Conservation (phyloP, 106 monocot genomes). For the Allium cepa region DNA sequence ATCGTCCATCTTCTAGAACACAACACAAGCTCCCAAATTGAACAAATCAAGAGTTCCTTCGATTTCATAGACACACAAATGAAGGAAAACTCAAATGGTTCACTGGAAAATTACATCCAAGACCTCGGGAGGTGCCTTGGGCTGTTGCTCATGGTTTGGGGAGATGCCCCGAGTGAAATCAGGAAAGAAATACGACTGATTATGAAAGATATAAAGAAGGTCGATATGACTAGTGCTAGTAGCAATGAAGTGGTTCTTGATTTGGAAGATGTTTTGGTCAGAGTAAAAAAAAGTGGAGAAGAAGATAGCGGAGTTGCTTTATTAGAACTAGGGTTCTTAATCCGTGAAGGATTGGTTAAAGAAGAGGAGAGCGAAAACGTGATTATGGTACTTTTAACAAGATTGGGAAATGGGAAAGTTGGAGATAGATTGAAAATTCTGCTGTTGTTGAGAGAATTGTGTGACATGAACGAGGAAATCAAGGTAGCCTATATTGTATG, state of each 20-base stretch:
- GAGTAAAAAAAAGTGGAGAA: constrained; percentile 39
- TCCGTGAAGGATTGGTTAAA: constrained; percentile 23
- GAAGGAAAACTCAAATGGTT: not conserved
- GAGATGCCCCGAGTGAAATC: constrained; percentile 13
- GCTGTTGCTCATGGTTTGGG: constrained; percentile 22
- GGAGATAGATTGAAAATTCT: constrained; percentile 46
- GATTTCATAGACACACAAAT: constrained; percentile 11
- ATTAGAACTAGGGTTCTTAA: constrained; percentile 22
- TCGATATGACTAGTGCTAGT: constrained; percentile 14
- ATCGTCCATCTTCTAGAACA: constrained; percentile 3
- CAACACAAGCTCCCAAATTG: not conserved
- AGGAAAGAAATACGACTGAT: not conserved
- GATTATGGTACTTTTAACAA: constrained; percentile 32
- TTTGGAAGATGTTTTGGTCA: constrained; percentile 40
- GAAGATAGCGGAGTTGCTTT: constrained; percentile 25
- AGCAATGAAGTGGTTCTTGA: constrained; percentile 11
- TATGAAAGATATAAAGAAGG: constrained; percentile 18
- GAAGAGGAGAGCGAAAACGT: constrained; percentile 19
- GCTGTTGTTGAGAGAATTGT: constrained; percentile 35
- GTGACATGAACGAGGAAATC: constrained; percentile 20
- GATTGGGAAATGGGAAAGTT: constrained; percentile 24
- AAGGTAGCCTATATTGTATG: constrained; percentile 32
- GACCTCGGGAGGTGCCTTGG: constrained; percentile 33
- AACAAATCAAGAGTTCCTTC: constrained; percentile 6
- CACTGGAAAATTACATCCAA: constrained; percentile 12